Evolutionary conservation across 2,329 filamentous ascomycete genomes (phyloP), one percentile per base, ranked within the genome.

Genomic region (Trichoderma semiorbis): DNA sequence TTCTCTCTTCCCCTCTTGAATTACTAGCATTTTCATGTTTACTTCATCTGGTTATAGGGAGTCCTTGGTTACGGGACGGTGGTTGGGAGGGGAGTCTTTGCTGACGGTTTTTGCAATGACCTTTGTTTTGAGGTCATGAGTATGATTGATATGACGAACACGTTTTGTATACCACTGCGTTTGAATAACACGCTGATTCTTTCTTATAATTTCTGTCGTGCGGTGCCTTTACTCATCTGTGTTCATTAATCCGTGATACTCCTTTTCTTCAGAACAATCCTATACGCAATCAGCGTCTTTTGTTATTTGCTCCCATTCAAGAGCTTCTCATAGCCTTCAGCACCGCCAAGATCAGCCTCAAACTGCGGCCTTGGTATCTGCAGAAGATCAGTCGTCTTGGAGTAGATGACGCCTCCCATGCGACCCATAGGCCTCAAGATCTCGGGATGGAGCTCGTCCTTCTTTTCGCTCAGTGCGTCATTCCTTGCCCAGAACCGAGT

Each of bases 401-500:
- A 92, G 79, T 97, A 98, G 0, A 92, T 92, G 76, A 98, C 97
- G 2, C 95, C 95, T 30, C 95, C 95, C 28, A 98, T 78, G 47
- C 95, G 88, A 74, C 89, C 89, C 18, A 97, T 86, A 0, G 95
- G 94, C 73, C 89, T 89, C 70, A 98, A 82, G 10, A 97, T 86
- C 67, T 83, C 87, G 12, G 93, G 89, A 80, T 97, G 92, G 71
- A 98, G 85, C 55, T 93, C 77, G 75, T 90, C 93, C 78, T 85
- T 87, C 10, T 94, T 91, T 78, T 93, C 89, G 76, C 97, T 93
- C 73, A 97, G 84, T 3, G 94, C 94, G 82, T 98, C 95, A 79
- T 97, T 93, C 68, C 95, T 84, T 2, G 91, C 94, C 94, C 95
- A 98, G 79, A 98, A 97, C 32, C 91, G 86, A 39, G 92, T 90